These are phyloP conservation scores for Scedosporium minutisporum DNA, from an alignment of 2,329 filamentous ascomycete species.

Conservation along the genomic window DNA sequence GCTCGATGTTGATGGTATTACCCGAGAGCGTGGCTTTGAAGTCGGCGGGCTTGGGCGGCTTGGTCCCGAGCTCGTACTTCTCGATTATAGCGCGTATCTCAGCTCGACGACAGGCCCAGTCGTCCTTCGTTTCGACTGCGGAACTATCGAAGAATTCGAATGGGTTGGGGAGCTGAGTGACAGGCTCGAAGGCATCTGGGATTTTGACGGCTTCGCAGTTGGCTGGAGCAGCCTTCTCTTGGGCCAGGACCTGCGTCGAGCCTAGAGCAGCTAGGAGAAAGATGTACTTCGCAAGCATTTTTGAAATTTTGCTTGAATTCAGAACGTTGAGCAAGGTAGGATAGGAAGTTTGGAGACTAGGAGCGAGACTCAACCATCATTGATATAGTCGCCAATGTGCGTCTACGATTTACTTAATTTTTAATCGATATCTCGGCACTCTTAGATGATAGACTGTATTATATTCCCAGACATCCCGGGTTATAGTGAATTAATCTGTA, in stretches of 20 bases:
- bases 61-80: constrained; percentile 25
- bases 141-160: constrained; percentile 27
- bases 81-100: constrained; percentile 27
- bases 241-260: not conserved
- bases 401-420: too few species aligned
- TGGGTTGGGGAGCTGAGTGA: constrained; percentile 18
- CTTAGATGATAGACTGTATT: too few species aligned
- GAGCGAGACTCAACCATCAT: too few species aligned
- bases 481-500: too few species aligned
- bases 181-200: not conserved
- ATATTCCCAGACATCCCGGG: too few species aligned
- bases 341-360: too few species aligned
- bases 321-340: too few species aligned
- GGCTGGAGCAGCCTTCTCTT: not conserved
- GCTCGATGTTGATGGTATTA: constrained; percentile 24
- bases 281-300: not conserved
- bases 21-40: constrained; percentile 23
- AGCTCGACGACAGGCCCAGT: constrained; percentile 28
- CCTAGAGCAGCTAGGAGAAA: not conserved
- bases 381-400: too few species aligned
- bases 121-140: constrained; percentile 24
- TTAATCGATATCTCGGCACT: too few species aligned
- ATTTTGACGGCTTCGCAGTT: not conserved
- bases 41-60: constrained; percentile 22
- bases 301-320: not conserved